phyloP scores from a whole-genome alignment of 2,329 filamentous ascomycete species.

The Aspergillus pseudotamarii region DNA sequence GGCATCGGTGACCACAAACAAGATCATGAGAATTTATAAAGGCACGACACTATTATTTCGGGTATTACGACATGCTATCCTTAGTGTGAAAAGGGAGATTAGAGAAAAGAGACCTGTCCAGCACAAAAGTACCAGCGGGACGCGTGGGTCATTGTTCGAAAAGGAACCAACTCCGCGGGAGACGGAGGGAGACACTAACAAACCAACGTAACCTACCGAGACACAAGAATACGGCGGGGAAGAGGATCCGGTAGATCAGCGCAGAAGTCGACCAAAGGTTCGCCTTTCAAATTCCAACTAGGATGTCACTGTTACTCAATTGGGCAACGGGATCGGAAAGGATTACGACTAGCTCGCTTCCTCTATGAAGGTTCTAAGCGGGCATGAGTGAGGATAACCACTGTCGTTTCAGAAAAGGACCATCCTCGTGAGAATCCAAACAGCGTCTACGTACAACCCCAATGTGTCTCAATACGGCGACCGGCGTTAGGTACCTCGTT shows the following conservation, averaged over 20 bases:
- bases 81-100: neutral
- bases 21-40: neutral
- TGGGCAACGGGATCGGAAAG: slow-evolving; percentile 8
- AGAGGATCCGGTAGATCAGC: slow-evolving; percentile 26
- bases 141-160: neutral
- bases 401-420: neutral
- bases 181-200: slow-evolving; percentile 15
- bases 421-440: neutral
- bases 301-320: slow-evolving; percentile 9
- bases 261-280: slow-evolving; percentile 17
- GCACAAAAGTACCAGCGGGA: slow-evolving; percentile 23
- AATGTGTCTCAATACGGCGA: neutral
- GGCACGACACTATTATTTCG: neutral
- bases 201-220: slow-evolving; percentile 14
- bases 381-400: neutral
- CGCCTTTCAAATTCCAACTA: slow-evolving; percentile 12
- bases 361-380: slow-evolving; percentile 1
- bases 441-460: neutral
- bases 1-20: neutral
- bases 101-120: slow-evolving; percentile 21
- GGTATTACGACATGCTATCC: neutral
- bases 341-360: slow-evolving; percentile 1
- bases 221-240: slow-evolving; percentile 20
- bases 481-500: neutral
- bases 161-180: slow-evolving; percentile 12